phyloP scores from a whole-genome alignment of 306 rosid species.

The Potentilla sterilis region DNA sequence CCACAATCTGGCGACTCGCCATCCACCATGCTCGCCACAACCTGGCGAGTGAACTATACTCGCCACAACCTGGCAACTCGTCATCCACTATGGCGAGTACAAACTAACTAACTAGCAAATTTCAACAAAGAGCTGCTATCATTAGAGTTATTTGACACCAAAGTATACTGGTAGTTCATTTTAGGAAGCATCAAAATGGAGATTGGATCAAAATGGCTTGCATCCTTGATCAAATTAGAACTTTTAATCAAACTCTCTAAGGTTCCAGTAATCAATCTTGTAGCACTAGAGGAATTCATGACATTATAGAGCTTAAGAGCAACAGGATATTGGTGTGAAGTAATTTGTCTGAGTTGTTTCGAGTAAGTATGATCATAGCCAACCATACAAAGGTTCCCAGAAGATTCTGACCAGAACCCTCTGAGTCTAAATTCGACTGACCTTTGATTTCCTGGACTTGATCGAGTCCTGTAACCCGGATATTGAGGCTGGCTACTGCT shows the following conservation, averaged over 20 bases:
- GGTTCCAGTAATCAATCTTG: constrained; percentile 44
- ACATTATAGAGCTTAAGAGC: constrained; percentile 42
- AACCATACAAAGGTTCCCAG: constrained; percentile 32
- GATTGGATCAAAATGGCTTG: constrained; percentile 33
- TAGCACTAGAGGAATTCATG: constrained; percentile 28
- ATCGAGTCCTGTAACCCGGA: background rate
- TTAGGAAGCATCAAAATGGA: constrained; percentile 44
- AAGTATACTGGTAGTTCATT: constrained; percentile 29
- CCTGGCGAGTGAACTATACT: too few species aligned
- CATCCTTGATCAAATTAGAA: constrained; percentile 12
- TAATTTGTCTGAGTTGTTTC: constrained; percentile 15
- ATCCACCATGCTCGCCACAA: too few species aligned
- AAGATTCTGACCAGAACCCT: constrained; percentile 58
- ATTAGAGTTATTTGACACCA: constrained; percentile 27
- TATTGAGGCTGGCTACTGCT: constrained; percentile 1
- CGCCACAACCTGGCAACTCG: too few species aligned
- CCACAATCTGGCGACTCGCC: too few species aligned
- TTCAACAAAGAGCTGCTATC: background rate
- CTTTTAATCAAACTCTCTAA: constrained; percentile 39
- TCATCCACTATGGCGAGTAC: too few species aligned
- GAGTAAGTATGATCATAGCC: constrained; percentile 23
- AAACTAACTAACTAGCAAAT: too few species aligned
- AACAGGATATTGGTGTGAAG: constrained; percentile 8
- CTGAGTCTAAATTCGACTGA: background rate
- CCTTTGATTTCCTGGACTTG: background rate